These are phyloP conservation scores for Echium plantagineum DNA, from an alignment of 257 asterid genomes.

Conservation along the genomic window DNA sequence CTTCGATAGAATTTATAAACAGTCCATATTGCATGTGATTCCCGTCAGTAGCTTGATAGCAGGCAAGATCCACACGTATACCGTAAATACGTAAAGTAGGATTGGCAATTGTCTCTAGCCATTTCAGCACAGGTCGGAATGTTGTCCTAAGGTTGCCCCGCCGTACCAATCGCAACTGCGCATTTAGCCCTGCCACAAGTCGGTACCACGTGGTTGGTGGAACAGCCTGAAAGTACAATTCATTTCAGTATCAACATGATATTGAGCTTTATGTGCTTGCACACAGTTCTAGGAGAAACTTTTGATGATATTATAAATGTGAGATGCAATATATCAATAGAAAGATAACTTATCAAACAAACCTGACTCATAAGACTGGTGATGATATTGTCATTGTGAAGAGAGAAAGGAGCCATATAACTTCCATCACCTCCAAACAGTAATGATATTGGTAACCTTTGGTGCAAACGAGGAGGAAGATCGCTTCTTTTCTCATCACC, in stretches of 20 bases:
- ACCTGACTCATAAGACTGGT: conserved; percentile 99
- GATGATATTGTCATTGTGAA: conserved; percentile 71
- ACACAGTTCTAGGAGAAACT: not conserved
- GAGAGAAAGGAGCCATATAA: conserved; percentile 87
- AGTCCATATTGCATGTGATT: conserved; percentile 71
- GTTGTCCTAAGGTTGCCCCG: conserved; percentile 65
- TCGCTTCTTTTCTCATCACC: conserved; percentile 94
- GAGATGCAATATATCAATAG: not conserved
- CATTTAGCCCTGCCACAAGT: conserved; percentile 93
- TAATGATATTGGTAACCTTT: conserved; percentile 81
- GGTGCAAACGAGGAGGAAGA: conserved; percentile 76
- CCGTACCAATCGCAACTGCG: conserved; percentile 85
- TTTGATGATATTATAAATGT: not conserved
- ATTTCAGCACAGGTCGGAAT: conserved; percentile 63
- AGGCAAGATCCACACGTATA: conserved; percentile 71
- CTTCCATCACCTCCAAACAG: conserved; percentile 97
- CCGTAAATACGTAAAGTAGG: conserved; percentile 66
- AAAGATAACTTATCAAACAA: conserved; percentile 14
- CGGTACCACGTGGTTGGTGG: conserved; percentile 98
- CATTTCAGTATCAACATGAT: not conserved
- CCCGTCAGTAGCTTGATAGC: conserved; percentile 60
- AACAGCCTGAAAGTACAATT: conserved; percentile 39
- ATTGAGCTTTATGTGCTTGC: not conserved
- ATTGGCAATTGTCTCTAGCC: conserved; percentile 80
- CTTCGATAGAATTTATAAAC: conserved; percentile 49